phyloP scores from a whole-genome alignment of 148 eudicot genomes.

The Arctostaphylos glauca region DNA sequence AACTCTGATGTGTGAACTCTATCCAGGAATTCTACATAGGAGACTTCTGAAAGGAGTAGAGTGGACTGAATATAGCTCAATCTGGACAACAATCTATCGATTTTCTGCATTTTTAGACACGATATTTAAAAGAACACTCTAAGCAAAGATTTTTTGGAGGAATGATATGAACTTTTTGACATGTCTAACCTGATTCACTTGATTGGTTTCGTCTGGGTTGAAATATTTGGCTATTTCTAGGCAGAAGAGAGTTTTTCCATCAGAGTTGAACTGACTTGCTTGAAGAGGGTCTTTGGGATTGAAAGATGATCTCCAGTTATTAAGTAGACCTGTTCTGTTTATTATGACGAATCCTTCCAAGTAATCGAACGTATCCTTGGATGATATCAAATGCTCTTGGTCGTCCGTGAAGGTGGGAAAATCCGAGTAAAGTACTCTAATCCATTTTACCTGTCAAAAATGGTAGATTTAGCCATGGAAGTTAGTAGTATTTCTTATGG shows the following conservation, averaged over 20 bases:
- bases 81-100: conserved; percentile 39
- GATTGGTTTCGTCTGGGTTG: conserved; percentile 40
- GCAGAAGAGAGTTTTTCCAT: conserved; percentile 78
- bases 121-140: background rate
- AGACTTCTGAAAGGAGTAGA: conserved; percentile 54
- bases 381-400: conserved; percentile 81
- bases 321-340: conserved; percentile 74
- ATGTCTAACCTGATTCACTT: conserved; percentile 52
- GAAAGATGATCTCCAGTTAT: conserved; percentile 80
- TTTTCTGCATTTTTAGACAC: conserved; percentile 47
- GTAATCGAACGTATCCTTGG: conserved; percentile 61
- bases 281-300: conserved; percentile 72
- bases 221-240: conserved; percentile 86
- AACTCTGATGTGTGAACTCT: conserved; percentile 79
- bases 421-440: conserved; percentile 75
- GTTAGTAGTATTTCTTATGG: background rate
- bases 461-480: background rate
- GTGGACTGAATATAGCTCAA: conserved; percentile 57
- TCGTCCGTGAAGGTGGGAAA: conserved; percentile 64
- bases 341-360: conserved; percentile 87
- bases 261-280: conserved; percentile 65
- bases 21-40: conserved; percentile 76
- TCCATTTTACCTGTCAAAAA: conserved; percentile 86
- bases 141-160: background rate
- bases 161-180: background rate